A percentile compares a stretch with the other conserved stretches of the same genome.
phyloP scores from a whole-genome alignment of 352 stramenopile genomes.

The Saprolegnia diclina region DNA sequence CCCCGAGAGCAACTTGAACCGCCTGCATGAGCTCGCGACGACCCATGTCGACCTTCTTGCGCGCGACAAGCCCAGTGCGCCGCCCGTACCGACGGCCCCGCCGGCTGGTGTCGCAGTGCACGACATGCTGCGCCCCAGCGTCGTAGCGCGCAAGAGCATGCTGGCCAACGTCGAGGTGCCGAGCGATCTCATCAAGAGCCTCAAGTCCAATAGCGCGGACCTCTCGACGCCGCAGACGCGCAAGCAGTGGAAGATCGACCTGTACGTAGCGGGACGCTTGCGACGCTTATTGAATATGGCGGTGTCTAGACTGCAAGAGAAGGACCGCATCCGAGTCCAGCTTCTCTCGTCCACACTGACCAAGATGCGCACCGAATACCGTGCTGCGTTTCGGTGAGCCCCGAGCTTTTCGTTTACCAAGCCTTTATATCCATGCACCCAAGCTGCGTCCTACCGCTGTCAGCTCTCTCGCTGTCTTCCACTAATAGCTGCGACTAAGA shows the following conservation, averaged over 20 bases:
- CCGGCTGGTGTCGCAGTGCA: neutral
- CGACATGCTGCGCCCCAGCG: slow-evolving; percentile 1
- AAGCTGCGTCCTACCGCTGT: too few relatives aligned
- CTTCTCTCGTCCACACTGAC: slow-evolving; percentile 30
- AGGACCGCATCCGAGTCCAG: slow-evolving; percentile 50
- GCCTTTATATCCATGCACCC: too few relatives aligned
- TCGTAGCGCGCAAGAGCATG: slow-evolving; percentile 12
- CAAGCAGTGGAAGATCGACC: slow-evolving; percentile 23
- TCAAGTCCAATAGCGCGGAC: slow-evolving; percentile 7
- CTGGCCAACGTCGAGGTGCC: slow-evolving; percentile 7
- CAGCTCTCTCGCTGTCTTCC: too few relatives aligned
- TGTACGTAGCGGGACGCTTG: neutral
- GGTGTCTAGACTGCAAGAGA: slow-evolving; percentile 42
- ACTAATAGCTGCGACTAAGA: too few relatives aligned
- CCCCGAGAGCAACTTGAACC: neutral
- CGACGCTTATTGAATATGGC: too few relatives aligned
- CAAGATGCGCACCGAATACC: slow-evolving; percentile 22
- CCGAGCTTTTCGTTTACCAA: too few relatives aligned
- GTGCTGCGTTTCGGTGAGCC: neutral
- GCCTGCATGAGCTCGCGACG: neutral
- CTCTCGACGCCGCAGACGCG: slow-evolving; percentile 13
- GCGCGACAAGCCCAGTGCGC: neutral
- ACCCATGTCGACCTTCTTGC: neutral
- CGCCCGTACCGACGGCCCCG: neutral
- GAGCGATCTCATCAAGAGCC: slow-evolving; percentile 11